Evolutionary conservation across 2,329 filamentous ascomycete species (phyloP).

Genomic region (Gnomoniopsis sp.): DNA sequence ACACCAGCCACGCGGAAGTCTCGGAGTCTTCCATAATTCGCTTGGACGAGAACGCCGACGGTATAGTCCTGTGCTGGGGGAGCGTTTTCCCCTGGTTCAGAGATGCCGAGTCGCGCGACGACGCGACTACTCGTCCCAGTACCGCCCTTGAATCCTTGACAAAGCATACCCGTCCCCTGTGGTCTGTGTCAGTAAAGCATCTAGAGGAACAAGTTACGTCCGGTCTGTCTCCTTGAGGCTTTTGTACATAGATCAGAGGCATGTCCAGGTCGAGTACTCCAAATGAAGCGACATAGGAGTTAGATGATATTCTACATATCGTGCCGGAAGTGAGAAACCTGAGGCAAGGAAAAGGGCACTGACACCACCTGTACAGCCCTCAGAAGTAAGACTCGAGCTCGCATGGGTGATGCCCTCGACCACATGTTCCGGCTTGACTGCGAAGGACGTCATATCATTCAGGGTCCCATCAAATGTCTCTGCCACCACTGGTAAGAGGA

Average conservation of each 20-base stretch:
- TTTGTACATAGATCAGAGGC: too few relatives aligned
- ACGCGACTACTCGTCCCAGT: constrained; percentile 60
- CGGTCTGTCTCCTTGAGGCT: too few relatives aligned
- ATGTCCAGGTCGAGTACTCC: too few relatives aligned
- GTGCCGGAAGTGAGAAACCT: too few relatives aligned
- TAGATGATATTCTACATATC: too few relatives aligned
- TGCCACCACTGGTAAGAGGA: constrained; percentile 54
- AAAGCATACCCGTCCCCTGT: constrained; percentile 57
- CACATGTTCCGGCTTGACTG: constrained; percentile 51
- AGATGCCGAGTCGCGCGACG: constrained; percentile 41
- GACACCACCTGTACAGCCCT: constrained; percentile 64
- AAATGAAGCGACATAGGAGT: too few relatives aligned
- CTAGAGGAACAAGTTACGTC: too few relatives aligned
- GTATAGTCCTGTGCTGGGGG: constrained; percentile 43
- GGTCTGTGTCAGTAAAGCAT: too few relatives aligned
- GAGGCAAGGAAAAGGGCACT: too few relatives aligned
- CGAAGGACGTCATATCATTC: constrained; percentile 54
- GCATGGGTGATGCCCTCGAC: constrained; percentile 51
- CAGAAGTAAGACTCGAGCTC: constrained; percentile 46
- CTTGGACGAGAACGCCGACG: constrained; percentile 60
- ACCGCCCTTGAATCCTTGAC: constrained; percentile 64
- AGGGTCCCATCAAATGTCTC: constrained; percentile 64
- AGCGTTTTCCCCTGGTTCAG: constrained; percentile 25
- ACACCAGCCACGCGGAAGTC: constrained; percentile 59
- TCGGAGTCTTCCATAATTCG: constrained; percentile 59